These are phyloP conservation scores for Rutstroemia sp. DNA, from an alignment of 2,329 filamentous ascomycete species.

Conservation along the genomic window DNA sequence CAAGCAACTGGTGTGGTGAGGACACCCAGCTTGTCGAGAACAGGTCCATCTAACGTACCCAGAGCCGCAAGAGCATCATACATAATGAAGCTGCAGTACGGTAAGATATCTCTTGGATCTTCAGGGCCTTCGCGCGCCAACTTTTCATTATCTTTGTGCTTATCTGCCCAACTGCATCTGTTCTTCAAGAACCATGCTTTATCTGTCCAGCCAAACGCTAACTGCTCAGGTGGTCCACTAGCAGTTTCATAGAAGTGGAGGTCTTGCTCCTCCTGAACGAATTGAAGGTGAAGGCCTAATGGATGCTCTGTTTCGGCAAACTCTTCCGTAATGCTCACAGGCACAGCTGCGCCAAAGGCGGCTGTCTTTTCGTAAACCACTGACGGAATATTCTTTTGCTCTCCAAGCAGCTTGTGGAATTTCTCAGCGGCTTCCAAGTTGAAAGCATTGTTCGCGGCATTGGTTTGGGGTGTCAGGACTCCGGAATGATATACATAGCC, in stretches of 20 bases:
- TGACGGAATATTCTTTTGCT: constrained; percentile 14
- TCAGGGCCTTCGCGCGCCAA: constrained; percentile 3
- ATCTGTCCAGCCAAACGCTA: no score
- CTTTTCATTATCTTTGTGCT: constrained; percentile 11
- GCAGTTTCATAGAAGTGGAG: constrained; percentile 19
- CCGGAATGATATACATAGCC: constrained; percentile 12
- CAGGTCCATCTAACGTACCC: constrained; percentile 9
- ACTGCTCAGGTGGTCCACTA: neutral
- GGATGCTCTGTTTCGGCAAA: constrained; percentile 16
- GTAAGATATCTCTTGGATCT: constrained; percentile 17
- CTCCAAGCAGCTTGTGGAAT: constrained; percentile 19
- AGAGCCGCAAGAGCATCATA: constrained; percentile 27
- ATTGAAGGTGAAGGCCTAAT: constrained; percentile 18
- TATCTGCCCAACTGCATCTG: constrained; percentile 11
- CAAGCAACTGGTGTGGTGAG: neutral
- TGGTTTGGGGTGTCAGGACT: neutral
- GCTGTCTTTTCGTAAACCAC: constrained; percentile 22
- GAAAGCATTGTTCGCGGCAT: constrained; percentile 23
- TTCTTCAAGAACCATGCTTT: neutral
- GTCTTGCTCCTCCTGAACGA: constrained; percentile 21
- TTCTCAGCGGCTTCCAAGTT: constrained; percentile 13
- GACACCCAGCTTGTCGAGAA: no score
- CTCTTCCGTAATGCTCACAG: constrained; percentile 14
- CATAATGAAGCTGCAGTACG: constrained; percentile 20
- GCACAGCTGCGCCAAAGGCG: constrained; percentile 17